Conservation (phyloP, 2,329 filamentous ascomycete genomes). For the Colletotrichum sp. region DNA sequence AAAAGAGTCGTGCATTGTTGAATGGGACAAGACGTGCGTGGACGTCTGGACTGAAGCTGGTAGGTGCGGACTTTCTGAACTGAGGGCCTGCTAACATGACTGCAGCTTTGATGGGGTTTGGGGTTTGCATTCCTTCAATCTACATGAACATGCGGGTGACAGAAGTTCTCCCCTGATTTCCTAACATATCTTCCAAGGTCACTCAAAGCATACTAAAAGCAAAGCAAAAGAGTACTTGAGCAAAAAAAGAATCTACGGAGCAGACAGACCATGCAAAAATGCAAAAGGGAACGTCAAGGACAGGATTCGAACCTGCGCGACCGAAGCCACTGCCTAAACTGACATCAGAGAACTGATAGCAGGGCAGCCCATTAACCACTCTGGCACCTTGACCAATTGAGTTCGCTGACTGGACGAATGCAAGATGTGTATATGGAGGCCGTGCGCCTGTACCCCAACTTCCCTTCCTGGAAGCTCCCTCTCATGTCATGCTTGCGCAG, state of each 20-base stretch:
- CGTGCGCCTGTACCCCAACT: neutral
- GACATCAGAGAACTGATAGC: neutral
- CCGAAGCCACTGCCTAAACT: constrained; percentile 1
- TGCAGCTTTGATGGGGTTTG: neutral
- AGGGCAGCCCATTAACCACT: constrained; percentile 13
- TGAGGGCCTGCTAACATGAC: neutral
- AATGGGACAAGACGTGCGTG: neutral
- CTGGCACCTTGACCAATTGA: constrained; percentile 4
- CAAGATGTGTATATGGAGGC: neutral
- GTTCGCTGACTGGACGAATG: rapidly evolving
- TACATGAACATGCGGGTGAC: too few species aligned
- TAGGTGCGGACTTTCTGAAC: neutral
- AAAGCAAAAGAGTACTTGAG: too few species aligned
- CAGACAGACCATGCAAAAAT: neutral
- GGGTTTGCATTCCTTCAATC: too few species aligned
- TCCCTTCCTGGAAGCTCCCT: neutral
- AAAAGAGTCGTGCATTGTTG: neutral
- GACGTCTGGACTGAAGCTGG: neutral
- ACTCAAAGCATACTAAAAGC: too few species aligned
- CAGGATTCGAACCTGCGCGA: constrained; percentile 13
- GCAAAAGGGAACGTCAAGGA: neutral
- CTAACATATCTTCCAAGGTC: too few species aligned
- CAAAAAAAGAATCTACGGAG: neutral
- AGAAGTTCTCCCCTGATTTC: too few species aligned
- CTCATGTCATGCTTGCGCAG: neutral